A percentile compares a stretch with the other conserved stretches of the same genome.
These are phyloP conservation scores for Backusella tarrabulga DNA, from an alignment of 192 early-diverging fungal genomes.

Conservation along the genomic window DNA sequence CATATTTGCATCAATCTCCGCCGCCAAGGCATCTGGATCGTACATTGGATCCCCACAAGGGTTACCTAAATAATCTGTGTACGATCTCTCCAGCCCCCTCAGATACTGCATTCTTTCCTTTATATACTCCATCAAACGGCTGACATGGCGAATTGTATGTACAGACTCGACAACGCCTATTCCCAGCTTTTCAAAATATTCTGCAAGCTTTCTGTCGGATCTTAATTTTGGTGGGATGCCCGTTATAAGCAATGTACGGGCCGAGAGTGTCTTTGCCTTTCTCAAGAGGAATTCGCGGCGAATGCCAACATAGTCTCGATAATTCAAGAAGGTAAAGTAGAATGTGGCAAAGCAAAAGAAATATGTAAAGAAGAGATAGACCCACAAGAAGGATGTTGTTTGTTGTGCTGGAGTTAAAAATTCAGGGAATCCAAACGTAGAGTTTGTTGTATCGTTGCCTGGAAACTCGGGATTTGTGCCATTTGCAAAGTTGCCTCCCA, in stretches of 20 bases:
- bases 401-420: neutral
- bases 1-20: slow-evolving; percentile 29
- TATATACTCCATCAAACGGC: slow-evolving; percentile 52
- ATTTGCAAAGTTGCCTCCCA: slow-evolving; percentile 32
- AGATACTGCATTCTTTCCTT: slow-evolving; percentile 54
- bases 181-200: slow-evolving; percentile 62
- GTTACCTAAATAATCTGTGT: slow-evolving; percentile 63
- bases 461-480: slow-evolving; percentile 18
- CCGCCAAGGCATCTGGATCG: slow-evolving; percentile 47
- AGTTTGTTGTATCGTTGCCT: neutral
- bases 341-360: slow-evolving; percentile 48
- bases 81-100: slow-evolving; percentile 55
- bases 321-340: slow-evolving; percentile 51
- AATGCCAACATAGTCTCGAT: slow-evolving; percentile 47
- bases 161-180: slow-evolving; percentile 66
- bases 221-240: slow-evolving; percentile 63
- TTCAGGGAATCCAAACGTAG: neutral
- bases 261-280: slow-evolving; percentile 37
- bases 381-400: slow-evolving; percentile 25
- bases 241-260: slow-evolving; percentile 70
- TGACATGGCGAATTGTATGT: slow-evolving; percentile 58
- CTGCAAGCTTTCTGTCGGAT: slow-evolving; percentile 50
- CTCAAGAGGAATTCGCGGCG: slow-evolving; percentile 44
- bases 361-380: slow-evolving; percentile 52
- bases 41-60: slow-evolving; percentile 64